phyloP scores from a whole-genome alignment of 2,329 filamentous ascomycete species.

The Coniochaeta sp. region DNA sequence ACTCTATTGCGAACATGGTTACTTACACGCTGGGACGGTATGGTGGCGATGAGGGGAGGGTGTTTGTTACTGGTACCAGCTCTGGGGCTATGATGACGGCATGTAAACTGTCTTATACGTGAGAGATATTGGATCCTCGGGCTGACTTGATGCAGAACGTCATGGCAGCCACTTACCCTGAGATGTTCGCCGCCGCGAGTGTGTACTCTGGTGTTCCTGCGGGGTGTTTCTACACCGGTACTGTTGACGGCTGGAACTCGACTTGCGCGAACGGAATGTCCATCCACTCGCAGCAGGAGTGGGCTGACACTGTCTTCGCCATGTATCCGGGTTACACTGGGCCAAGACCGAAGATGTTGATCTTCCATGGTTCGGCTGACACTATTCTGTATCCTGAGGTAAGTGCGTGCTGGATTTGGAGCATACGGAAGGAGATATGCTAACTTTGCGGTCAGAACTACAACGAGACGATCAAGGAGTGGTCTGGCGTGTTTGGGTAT shows the following conservation, averaged over 20 bases:
- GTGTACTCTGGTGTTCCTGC: conserved; percentile 47
- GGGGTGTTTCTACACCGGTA: conserved; percentile 44
- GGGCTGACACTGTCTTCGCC: conserved; percentile 31
- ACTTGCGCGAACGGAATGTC: conserved; percentile 44
- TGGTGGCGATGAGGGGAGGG: conserved; percentile 34
- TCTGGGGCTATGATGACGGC: conserved; percentile 48
- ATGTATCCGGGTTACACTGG: conserved; percentile 47
- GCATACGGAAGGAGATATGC: conserved; percentile 20
- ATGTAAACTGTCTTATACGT: not conserved
- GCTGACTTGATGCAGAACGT: conserved; percentile 23
- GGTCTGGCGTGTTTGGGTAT: conserved; percentile 36
- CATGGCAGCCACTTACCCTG: conserved; percentile 46
- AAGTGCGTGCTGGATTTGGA: conserved; percentile 18
- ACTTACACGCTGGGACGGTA: conserved; percentile 42
- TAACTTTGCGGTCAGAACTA: conserved; percentile 7
- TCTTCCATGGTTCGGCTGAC: conserved; percentile 29
- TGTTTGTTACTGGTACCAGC: conserved; percentile 41
- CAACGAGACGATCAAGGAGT: conserved; percentile 29
- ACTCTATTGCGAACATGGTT: conserved; percentile 48
- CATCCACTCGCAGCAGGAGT: conserved; percentile 30
- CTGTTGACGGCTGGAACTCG: conserved; percentile 41
- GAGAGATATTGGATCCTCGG: not conserved
- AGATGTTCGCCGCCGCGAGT: conserved; percentile 43
- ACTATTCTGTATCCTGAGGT: conserved; percentile 21
- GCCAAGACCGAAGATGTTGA: conserved; percentile 28